These are phyloP conservation scores for Cerrena zonata DNA, from an alignment of 1,284 basidiomycete genomes.

Conservation along the genomic window DNA sequence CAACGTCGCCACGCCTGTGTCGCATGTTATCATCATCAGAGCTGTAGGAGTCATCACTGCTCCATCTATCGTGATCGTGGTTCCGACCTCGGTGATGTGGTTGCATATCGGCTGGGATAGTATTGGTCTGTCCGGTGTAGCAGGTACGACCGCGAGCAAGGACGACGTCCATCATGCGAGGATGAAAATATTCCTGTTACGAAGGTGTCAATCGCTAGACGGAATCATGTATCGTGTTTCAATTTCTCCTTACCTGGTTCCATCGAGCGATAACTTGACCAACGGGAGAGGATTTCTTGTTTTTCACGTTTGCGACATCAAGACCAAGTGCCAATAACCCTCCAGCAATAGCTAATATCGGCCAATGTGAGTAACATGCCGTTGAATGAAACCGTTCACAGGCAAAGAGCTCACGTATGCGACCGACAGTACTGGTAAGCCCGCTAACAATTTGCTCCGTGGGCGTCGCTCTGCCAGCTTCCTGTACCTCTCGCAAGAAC, in stretches of 20 bases:
- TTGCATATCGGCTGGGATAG: background rate
- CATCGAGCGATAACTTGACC: slow-evolving; percentile 29
- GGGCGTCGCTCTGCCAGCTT: slow-evolving; percentile 13
- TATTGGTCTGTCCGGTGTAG: slow-evolving; percentile 18
- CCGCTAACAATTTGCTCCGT: slow-evolving; percentile 4
- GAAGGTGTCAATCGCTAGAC: background rate
- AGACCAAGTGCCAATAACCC: slow-evolving; percentile 14
- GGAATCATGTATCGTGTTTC: background rate
- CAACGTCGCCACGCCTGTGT: background rate
- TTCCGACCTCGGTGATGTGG: background rate
- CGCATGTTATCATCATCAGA: background rate
- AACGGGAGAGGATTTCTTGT: slow-evolving; percentile 18
- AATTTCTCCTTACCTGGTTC: slow-evolving; percentile 36
- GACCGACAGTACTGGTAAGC: slow-evolving; percentile 7
- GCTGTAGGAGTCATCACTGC: background rate
- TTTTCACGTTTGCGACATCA: slow-evolving; percentile 13
- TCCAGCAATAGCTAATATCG: slow-evolving; percentile 3
- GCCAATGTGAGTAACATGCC: no score
- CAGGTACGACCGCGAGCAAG: slow-evolving; percentile 29
- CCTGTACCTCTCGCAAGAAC: slow-evolving; percentile 20
- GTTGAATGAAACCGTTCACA: no score
- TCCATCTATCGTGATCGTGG: background rate
- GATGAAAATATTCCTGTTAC: slow-evolving; percentile 28
- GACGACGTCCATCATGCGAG: slow-evolving; percentile 29
- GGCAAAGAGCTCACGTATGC: slow-evolving; percentile 10